Percentiles rank a stretch among this genome's conserved stretches.
phyloP scores from a whole-genome alignment of 306 rosid species.

The Canavalia gladiata region DNA sequence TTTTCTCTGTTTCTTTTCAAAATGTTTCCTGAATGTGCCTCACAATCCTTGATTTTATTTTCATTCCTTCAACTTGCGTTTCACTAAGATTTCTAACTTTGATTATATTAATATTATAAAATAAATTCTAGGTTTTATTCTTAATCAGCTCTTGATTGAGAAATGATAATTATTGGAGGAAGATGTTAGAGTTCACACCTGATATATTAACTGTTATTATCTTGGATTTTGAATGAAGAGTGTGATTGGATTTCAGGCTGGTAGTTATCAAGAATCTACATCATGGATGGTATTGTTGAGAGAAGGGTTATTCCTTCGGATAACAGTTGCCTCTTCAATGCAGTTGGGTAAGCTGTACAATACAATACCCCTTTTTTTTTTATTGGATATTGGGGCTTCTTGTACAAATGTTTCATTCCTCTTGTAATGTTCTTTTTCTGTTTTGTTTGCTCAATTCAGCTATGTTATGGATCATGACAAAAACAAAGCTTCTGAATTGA shows the following conservation, averaged over 20 bases:
- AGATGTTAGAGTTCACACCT: slow-evolving; percentile 17
- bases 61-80: not conserved
- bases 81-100: not conserved
- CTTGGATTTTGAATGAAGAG: slow-evolving; percentile 22
- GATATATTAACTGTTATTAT: not conserved
- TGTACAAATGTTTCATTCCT: not conserved
- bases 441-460: slow-evolving; percentile 52
- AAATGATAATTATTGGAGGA: not conserved
- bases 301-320: slow-evolving; percentile 90
- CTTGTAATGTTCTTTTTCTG: slow-evolving; percentile 16
- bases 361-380: not conserved
- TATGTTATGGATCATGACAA: slow-evolving; percentile 92
- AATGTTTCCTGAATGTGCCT: no score
- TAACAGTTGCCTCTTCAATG: slow-evolving; percentile 96
- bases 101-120: not conserved
- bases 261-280: slow-evolving; percentile 23
- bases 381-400: not conserved
- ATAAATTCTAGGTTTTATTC: slow-evolving; percentile 30
- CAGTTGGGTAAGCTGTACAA: slow-evolving; percentile 79
- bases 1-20: not conserved
- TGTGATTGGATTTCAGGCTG: slow-evolving; percentile 55
- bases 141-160: not conserved
- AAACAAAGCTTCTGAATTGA: slow-evolving; percentile 79
- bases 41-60: not conserved
- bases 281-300: slow-evolving; percentile 79